Conservation (phyloP, 2,329 filamentous ascomycete genomes). For the Fonsecaea erecta region DNA sequence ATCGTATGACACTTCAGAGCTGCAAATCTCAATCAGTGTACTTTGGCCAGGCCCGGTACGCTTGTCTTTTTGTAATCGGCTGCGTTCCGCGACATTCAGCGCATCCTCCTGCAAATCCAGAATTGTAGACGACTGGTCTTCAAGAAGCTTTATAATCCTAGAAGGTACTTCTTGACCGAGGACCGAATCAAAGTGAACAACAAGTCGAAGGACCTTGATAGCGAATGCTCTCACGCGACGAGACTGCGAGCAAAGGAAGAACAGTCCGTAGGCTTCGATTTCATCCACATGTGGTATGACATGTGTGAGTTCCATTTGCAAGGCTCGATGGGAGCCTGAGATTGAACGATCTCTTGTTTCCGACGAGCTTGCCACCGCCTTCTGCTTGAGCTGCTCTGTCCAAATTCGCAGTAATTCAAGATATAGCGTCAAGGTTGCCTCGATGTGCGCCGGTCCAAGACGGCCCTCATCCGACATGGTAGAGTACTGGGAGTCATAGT, state of each 20-base stretch:
- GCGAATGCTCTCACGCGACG: constrained; percentile 86
- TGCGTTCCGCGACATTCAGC: constrained; percentile 87
- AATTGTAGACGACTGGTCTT: constrained; percentile 84
- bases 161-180: constrained; percentile 77
- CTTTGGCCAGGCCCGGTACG: constrained; percentile 82
- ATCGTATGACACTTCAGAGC: constrained; percentile 93
- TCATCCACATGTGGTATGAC: constrained; percentile 95
- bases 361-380: constrained; percentile 72
- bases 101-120: constrained; percentile 93
- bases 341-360: constrained; percentile 62
- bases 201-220: constrained; percentile 86
- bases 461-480: constrained; percentile 98
- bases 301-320: constrained; percentile 82
- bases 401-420: constrained; percentile 93
- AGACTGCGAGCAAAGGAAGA: constrained; percentile 96
- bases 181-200: constrained; percentile 90
- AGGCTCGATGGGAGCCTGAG: constrained; percentile 55
- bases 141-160: constrained; percentile 87
- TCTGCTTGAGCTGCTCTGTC: constrained; percentile 94
- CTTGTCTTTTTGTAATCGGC: constrained; percentile 86
- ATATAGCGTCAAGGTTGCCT: constrained; percentile 89
- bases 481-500: constrained; percentile 94
- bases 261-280: constrained; percentile 92
- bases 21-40: constrained; percentile 89
- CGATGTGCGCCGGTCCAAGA: constrained; percentile 90